Percentiles rank a stretch among this genome's conserved stretches.
phyloP scores from a whole-genome alignment of 768 basidiomycete genomes.

The Rossbeevera mucosa region DNA sequence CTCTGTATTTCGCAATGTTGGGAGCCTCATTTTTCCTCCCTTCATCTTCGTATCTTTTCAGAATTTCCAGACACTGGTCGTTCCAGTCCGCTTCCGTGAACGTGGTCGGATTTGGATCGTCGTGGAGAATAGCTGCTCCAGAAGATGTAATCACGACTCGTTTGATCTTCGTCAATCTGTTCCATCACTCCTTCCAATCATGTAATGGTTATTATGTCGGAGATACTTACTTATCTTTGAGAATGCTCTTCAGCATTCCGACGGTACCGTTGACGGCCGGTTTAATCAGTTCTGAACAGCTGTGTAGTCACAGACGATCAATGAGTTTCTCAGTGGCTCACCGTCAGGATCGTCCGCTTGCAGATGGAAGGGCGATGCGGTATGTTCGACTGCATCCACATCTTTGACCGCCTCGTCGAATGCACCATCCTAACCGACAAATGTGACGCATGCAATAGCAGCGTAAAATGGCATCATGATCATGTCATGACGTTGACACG shows the following conservation, averaged over 20 bases:
- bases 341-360: background rate
- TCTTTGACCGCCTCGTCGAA: constrained; percentile 79
- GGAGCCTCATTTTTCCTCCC: constrained; percentile 40
- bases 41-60: constrained; percentile 42
- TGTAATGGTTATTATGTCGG: background rate
- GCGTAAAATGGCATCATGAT: background rate
- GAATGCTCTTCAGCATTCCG: background rate
- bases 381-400: constrained; percentile 48
- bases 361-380: background rate
- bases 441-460: background rate
- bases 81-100: constrained; percentile 63
- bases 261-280: background rate
- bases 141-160: constrained; percentile 71
- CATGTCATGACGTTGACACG: background rate
- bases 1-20: constrained; percentile 42
- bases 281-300: background rate
- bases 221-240: background rate
- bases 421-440: constrained; percentile 45
- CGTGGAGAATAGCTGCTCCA: constrained; percentile 41
- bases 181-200: background rate
- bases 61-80: constrained; percentile 34
- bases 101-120: constrained; percentile 22
- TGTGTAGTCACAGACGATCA: background rate
- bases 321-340: background rate
- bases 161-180: constrained; percentile 43